Evolutionary conservation across 2,329 filamentous ascomycete species (phyloP).

Genomic region (Xylaria sp.): DNA sequence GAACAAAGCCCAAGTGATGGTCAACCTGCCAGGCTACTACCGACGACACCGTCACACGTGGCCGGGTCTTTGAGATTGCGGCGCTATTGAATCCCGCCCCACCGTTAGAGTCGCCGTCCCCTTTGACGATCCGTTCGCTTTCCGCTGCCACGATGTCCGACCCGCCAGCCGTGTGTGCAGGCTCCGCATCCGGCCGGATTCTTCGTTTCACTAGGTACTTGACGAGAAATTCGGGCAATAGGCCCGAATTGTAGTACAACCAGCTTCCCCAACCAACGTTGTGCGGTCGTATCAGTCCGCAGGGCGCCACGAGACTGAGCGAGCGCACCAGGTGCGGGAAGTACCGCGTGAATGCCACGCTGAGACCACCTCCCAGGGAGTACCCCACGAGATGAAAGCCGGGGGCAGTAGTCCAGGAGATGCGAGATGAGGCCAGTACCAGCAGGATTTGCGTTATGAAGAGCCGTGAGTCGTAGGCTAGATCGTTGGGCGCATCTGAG

Average conservation of each 20-base stretch:
- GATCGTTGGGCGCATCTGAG: constrained; percentile 70
- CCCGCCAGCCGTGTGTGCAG: too few species aligned
- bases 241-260: constrained; percentile 68
- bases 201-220: constrained; percentile 57
- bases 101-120: constrained; percentile 52
- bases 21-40: constrained; percentile 77
- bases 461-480: constrained; percentile 70
- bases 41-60: constrained; percentile 65
- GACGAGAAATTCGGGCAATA: constrained; percentile 67
- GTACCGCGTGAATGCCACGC: constrained; percentile 73
- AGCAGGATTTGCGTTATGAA: constrained; percentile 74
- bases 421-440: constrained; percentile 73
- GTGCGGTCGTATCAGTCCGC: constrained; percentile 72
- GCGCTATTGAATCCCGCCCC: constrained; percentile 57
- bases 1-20: constrained; percentile 73
- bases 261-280: constrained; percentile 70
- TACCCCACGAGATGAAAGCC: constrained; percentile 81
- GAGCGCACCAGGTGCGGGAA: constrained; percentile 72
- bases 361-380: constrained; percentile 80
- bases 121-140: too few species aligned
- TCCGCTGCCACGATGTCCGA: too few species aligned
- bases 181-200: too few species aligned
- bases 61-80: constrained; percentile 61
- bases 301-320: constrained; percentile 73
- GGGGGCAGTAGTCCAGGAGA: too few species aligned